Base-by-base conservation (phyloP, 2,329 filamentous ascomycete genomes). In the Aurifilum marmelostoma region DNA sequence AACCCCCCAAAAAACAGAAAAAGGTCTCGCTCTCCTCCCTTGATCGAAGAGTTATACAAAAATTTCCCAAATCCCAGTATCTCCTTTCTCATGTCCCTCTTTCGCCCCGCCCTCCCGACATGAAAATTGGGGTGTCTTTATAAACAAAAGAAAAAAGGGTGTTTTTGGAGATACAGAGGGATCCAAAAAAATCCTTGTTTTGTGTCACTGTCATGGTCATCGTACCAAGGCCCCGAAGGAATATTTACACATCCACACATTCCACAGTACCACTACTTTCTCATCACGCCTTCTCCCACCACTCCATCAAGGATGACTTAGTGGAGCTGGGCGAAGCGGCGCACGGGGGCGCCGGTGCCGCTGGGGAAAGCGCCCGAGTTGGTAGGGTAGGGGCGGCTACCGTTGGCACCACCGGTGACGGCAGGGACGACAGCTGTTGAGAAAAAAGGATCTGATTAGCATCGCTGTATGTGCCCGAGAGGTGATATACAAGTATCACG, bases 251-350 rank as follows among this genome's bases (percentile, higher is more conserved):
- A 41, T 58, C 62, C 41, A 18, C 62, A 41, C n/a, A 12, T 5
- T 11, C 32, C 50, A 43, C 65, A 41, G 11, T 12, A 43, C 41
- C 50, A n/a, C n/a, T n/a, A n/a, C n/a, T n/a, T n/a, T n/a, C n/a
- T n/a, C n/a, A n/a, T n/a, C n/a, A 18, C 29, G 12, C n/a, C 21
- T 8, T 66, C 54, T n/a, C 14, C n/a, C 50, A 18, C 29, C 21
- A n/a, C 43, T 9, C 16, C 41, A 9, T 11, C 18, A 39, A 24
- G 18, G 6, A 59, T 39, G 41, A 65, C 58, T 58, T 71, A 71
- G 69, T 71, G 58, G 59, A 69, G 56, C 67, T 71, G 68, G 64
- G 69, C 69, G 64, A 69, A 69, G 54, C 69, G 69, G 63, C 65
- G 68, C 67, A 67, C 63, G 56, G 67, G 59, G 18, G 69, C 69